Conservation (phyloP, 768 basidiomycete species). For the Leccinum uliginosum region DNA sequence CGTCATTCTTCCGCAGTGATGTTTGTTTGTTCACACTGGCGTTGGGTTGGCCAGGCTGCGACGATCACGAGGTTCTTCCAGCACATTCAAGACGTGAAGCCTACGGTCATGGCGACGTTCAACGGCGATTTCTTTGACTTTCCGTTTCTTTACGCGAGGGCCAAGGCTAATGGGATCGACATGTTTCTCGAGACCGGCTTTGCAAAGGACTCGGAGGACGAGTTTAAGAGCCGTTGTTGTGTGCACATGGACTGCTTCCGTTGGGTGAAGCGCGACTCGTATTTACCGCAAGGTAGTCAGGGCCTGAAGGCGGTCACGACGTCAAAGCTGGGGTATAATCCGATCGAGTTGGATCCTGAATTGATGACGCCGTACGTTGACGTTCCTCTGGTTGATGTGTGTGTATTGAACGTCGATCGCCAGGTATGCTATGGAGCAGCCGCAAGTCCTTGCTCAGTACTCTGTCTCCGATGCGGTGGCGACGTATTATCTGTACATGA, state of each 20-base stretch:
- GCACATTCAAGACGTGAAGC: conserved; percentile 89
- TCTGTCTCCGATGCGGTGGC: conserved; percentile 99
- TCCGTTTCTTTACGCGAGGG: conserved; percentile 86
- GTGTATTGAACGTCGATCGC: neutral
- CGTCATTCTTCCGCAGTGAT: conserved; percentile 8
- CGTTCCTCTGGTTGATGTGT: neutral
- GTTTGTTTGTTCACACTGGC: neutral
- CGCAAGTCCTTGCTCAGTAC: conserved; percentile 91
- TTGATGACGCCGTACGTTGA: conserved; percentile 93
- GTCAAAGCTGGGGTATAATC: conserved; percentile 92
- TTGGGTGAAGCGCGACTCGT: conserved; percentile 99
- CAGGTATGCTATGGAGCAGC: conserved; percentile 95
- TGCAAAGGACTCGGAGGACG: conserved; percentile 84
- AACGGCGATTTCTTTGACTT: conserved; percentile 99
- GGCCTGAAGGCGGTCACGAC: conserved; percentile 98
- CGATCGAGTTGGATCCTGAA: conserved; percentile 96
- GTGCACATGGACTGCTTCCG: conserved; percentile 99
- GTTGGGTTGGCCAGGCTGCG: conserved; percentile 52
- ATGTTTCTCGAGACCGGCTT: conserved; percentile 97
- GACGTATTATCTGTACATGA: conserved; percentile 99
- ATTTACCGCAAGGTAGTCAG: conserved; percentile 96
- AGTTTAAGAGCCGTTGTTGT: conserved; percentile 89
- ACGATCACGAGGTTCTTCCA: conserved; percentile 86
- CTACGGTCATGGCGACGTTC: conserved; percentile 96
- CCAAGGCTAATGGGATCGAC: conserved; percentile 86